Evolutionary conservation across 2,329 filamentous ascomycete species (phyloP).

Genomic region (Hypomyces perniciosus): DNA sequence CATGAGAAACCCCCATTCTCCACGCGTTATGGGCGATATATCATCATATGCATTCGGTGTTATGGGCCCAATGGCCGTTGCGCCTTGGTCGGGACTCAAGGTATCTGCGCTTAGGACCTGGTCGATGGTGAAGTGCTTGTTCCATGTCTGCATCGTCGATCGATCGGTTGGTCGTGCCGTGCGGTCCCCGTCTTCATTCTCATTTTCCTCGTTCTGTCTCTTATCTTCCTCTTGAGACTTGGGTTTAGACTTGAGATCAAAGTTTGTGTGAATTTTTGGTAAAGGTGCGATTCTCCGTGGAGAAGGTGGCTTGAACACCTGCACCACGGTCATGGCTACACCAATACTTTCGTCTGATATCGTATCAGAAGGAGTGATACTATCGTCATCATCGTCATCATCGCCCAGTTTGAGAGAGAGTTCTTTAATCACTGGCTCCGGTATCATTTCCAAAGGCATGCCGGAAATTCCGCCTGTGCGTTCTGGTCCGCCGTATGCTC

Average conservation of each 20-base stretch:
- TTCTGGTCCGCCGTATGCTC: conserved; percentile 47
- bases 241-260: conserved; percentile 20
- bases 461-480: conserved; percentile 41
- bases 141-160: conserved; percentile 24
- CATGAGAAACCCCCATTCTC: conserved; percentile 59
- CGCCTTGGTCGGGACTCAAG: conserved; percentile 10
- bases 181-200: conserved; percentile 30
- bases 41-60: conserved; percentile 57
- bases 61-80: conserved; percentile 36
- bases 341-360: conserved; percentile 18
- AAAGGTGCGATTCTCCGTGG: conserved; percentile 21
- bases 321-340: conserved; percentile 21
- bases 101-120: conserved; percentile 32
- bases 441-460: conserved; percentile 17
- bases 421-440: neutral
- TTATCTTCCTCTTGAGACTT: conserved; percentile 1
- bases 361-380: conserved; percentile 9
- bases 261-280: conserved; percentile 41
- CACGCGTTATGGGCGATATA: conserved; percentile 55
- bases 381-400: conserved; percentile 15
- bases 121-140: conserved; percentile 33
- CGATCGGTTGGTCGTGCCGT: conserved; percentile 33
- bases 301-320: conserved; percentile 18
- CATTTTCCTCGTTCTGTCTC: conserved; percentile 17
- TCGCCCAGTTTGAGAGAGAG: neutral